Percentiles rank a stretch among this genome's conserved stretches.
Conservation (phyloP, 2,329 filamentous ascomycete genomes). For the Tolypocladium ovalisporum region DNA sequence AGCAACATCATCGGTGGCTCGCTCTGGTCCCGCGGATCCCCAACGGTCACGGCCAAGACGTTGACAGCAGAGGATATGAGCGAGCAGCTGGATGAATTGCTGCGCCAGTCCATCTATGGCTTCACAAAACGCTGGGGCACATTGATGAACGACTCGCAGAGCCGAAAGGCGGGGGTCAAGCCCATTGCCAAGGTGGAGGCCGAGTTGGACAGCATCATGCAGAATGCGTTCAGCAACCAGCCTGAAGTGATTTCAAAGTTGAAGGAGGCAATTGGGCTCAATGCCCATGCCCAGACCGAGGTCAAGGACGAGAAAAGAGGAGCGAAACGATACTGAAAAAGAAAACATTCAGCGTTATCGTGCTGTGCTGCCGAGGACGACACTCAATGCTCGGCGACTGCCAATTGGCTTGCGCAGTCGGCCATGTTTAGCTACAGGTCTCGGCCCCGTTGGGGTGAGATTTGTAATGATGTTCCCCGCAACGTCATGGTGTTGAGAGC, state of each 20-base stretch:
- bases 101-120: slow-evolving; percentile 50
- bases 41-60: slow-evolving; percentile 25
- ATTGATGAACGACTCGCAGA: slow-evolving; percentile 36
- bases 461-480: background rate
- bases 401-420: too few species aligned
- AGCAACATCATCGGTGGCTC: slow-evolving; percentile 45
- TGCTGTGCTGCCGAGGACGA: background rate
- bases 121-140: slow-evolving; percentile 52
- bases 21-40: slow-evolving; percentile 30
- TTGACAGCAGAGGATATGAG: slow-evolving; percentile 46
- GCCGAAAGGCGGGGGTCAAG: slow-evolving; percentile 35
- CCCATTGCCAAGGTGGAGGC: slow-evolving; percentile 41
- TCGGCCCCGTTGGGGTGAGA: background rate
- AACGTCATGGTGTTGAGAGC: background rate
- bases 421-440: background rate
- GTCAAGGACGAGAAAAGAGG: slow-evolving; percentile 24
- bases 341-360: too few species aligned
- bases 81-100: slow-evolving; percentile 52
- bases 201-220: slow-evolving; percentile 45
- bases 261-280: slow-evolving; percentile 49
- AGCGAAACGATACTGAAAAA: slow-evolving; percentile 11
- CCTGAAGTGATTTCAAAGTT: slow-evolving; percentile 48
- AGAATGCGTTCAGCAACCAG: slow-evolving; percentile 47
- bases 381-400: background rate
- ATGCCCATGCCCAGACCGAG: slow-evolving; percentile 41